Base-by-base conservation (phyloP, 371 early-diverging fungal species). In the Entomophthora muscae region DNA sequence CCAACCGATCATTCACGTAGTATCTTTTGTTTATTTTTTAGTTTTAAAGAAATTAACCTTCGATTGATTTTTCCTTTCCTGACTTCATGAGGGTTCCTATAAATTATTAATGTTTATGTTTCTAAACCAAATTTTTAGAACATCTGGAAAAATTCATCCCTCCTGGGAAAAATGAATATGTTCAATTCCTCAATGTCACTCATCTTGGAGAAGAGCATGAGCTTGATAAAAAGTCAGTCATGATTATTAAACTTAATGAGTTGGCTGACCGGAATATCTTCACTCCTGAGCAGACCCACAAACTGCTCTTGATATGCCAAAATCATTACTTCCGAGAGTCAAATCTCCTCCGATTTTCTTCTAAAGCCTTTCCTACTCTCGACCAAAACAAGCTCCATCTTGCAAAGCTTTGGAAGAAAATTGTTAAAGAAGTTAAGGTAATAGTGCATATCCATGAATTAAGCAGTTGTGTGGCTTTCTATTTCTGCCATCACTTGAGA, bases 131-230 rank as follows among this genome's bases (percentile, higher is more conserved):
- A 10, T 42, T 42, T 17, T 42, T 57, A 24, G 61, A 42, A 24
- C n/a, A 52, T 2, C 27, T 22, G 1, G 52, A 52, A 52, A 24
- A n/a, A 52, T 61, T 52, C 26, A 26, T 27, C 12, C 62, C 62
- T 2, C 60, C 60, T 60, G 17, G 29, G 13, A 10, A 42, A 17
- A 23, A 61, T 13, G 23, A 42, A 29, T 61, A 52, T 27, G 22
- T 52, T 2, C 5, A 52, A n/a, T 61, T 61, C 31, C 26, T 21
- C 23, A 27, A 0, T 21, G 26, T 61, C 28, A 17, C 12, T 13
- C 53, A 61, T 52, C 29, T 61, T 17, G 30, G 53, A 12, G 62
- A 61, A 52, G 26, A 61, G 13, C 51, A 61, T 52, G 24, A n/a
- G 17, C n/a, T 52, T 26, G 53, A 61, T 27, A 61, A 52, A 13